Evolutionary conservation across 2,329 filamentous ascomycete genomes (phyloP).

Genomic region (Waltergamsia citrina): DNA sequence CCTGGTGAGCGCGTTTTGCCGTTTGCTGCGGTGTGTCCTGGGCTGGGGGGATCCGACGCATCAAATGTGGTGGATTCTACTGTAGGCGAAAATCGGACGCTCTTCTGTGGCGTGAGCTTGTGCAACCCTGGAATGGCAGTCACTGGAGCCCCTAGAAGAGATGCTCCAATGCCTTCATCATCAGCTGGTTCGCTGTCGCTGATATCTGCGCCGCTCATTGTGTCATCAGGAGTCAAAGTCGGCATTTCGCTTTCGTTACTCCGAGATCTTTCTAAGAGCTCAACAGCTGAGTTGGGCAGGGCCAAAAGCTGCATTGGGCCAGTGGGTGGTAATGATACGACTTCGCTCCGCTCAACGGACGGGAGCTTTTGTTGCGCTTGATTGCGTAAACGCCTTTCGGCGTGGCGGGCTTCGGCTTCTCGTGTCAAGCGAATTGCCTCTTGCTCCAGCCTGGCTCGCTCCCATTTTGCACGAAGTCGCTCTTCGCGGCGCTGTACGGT

Average conservation of each 20-base stretch:
- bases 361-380: background rate
- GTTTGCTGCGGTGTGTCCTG: slow-evolving; percentile 16
- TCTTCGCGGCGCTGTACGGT: slow-evolving; percentile 72
- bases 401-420: slow-evolving; percentile 30
- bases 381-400: slow-evolving; percentile 5
- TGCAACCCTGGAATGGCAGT: slow-evolving; percentile 2
- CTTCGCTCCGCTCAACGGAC: too few species aligned
- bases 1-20: background rate
- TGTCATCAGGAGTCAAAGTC: too few species aligned
- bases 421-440: slow-evolving; percentile 69
- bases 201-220: too few species aligned
- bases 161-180: background rate
- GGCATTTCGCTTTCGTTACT: too few species aligned
- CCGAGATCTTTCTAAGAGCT: too few species aligned
- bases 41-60: slow-evolving; percentile 40
- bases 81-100: slow-evolving; percentile 58
- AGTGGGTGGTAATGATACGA: slow-evolving; percentile 24
- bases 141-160: background rate
- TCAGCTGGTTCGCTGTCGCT: background rate
- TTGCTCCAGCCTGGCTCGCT: slow-evolving; percentile 79
- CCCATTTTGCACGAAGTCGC: slow-evolving; percentile 77
- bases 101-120: slow-evolving; percentile 2
- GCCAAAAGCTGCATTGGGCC: slow-evolving; percentile 36
- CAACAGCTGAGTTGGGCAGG: slow-evolving; percentile 44
- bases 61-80: slow-evolving; percentile 56